A percentile compares a stretch with the other conserved stretches of the same genome.
These are phyloP conservation scores for Diplodia intermedia DNA, from an alignment of 2,329 filamentous ascomycete species.

Conservation along the genomic window DNA sequence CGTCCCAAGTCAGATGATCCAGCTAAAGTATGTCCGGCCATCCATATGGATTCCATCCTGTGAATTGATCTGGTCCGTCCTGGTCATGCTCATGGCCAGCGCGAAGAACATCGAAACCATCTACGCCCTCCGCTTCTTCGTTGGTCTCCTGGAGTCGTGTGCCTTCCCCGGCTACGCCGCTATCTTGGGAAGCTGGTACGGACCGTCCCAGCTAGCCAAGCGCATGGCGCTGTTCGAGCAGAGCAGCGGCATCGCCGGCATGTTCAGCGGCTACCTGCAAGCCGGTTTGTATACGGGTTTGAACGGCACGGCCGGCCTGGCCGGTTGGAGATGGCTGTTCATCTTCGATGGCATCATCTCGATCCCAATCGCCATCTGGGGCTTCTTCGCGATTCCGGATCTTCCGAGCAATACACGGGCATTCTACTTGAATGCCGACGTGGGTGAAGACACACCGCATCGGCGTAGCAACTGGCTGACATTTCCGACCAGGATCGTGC, in stretches of 20 bases:
- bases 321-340: constrained; percentile 44
- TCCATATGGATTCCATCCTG: constrained; percentile 28
- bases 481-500: constrained; percentile 6
- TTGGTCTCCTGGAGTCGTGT: constrained; percentile 44
- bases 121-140: constrained; percentile 48
- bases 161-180: constrained; percentile 49
- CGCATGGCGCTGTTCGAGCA: constrained; percentile 42
- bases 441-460: background rate
- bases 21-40: constrained; percentile 30
- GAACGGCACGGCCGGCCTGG: constrained; percentile 37
- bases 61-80: constrained; percentile 30
- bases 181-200: constrained; percentile 43
- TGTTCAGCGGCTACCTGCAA: constrained; percentile 46
- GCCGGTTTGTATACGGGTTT: constrained; percentile 42
- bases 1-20: constrained; percentile 29
- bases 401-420: constrained; percentile 39
- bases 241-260: constrained; percentile 42
- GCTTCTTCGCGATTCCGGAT: constrained; percentile 41
- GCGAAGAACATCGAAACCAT: constrained; percentile 29
- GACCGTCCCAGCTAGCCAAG: constrained; percentile 42
- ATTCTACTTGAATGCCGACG: constrained; percentile 37
- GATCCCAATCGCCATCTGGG: constrained; percentile 42
- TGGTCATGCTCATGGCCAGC: constrained; percentile 30
- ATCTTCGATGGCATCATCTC: constrained; percentile 43
- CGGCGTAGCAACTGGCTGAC: background rate